A percentile compares a stretch with the other conserved stretches of the same genome.
These are phyloP conservation scores for Calycina herbarum DNA, from an alignment of 2,329 filamentous ascomycete species.

Conservation along the genomic window DNA sequence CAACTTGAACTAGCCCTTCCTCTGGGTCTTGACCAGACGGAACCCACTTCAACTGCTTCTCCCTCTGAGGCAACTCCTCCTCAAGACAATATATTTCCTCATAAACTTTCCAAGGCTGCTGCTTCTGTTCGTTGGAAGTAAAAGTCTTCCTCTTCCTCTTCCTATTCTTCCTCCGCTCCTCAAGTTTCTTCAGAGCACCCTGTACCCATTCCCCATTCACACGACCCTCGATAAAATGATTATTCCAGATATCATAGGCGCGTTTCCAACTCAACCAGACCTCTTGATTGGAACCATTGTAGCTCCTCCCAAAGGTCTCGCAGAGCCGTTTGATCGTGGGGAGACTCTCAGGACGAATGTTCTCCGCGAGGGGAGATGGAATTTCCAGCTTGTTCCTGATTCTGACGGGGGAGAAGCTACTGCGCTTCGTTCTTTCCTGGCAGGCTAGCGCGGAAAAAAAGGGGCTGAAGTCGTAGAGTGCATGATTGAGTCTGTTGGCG, in stretches of 20 bases:
- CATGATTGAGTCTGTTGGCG: no score
- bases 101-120: not conserved
- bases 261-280: constrained; percentile 35
- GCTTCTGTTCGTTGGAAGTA: not conserved
- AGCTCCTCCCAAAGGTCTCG: constrained; percentile 15
- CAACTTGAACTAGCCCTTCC: not conserved
- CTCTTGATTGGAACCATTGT: constrained; percentile 14
- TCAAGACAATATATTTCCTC: not conserved
- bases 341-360: constrained; percentile 25
- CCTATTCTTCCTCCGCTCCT: not conserved
- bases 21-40: not conserved
- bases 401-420: not conserved
- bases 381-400: not conserved
- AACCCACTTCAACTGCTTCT: not conserved
- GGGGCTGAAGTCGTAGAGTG: no score
- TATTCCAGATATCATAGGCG: constrained; percentile 37
- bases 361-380: constrained; percentile 19
- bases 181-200: constrained; percentile 4
- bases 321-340: constrained; percentile 12
- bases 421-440: not conserved
- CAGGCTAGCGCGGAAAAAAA: not conserved
- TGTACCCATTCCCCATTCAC: constrained; percentile 27
- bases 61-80: not conserved
- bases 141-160: not conserved
- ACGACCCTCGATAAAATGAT: constrained; percentile 33